These are phyloP conservation scores for Hondaea fermentalgiana DNA, from an alignment of 108 stramenopile species.

Conservation along the genomic window DNA sequence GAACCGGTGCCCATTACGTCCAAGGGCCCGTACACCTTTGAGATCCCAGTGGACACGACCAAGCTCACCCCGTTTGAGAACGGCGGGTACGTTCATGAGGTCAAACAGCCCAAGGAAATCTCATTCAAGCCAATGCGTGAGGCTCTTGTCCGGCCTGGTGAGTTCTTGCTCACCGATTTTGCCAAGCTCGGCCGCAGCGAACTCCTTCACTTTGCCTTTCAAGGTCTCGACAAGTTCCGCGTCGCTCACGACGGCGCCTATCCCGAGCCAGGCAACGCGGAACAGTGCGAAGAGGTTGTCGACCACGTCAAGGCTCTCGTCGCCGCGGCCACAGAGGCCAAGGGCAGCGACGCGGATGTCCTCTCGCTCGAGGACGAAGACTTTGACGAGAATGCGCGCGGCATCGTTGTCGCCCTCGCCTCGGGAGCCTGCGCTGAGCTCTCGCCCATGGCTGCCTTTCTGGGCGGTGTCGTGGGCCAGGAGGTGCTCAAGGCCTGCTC, in stretches of 20 bases:
- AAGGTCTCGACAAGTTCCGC: constrained; percentile 60
- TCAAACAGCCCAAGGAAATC: constrained; percentile 67
- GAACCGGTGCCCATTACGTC: constrained; percentile 61
- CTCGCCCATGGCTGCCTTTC: constrained; percentile 83
- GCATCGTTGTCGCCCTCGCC: constrained; percentile 54
- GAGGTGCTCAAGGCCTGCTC: constrained; percentile 97
- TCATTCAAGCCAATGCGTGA: constrained; percentile 69
- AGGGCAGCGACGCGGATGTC: not conserved
- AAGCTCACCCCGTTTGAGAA: not conserved
- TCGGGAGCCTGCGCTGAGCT: constrained; percentile 69
- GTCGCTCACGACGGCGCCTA: constrained; percentile 39
- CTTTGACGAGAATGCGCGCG: constrained; percentile 39
- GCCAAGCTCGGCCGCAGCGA: constrained; percentile 89
- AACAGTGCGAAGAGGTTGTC: constrained; percentile 56
- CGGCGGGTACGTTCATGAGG: constrained; percentile 80
- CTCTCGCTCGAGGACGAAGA: constrained; percentile 36
- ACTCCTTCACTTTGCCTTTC: constrained; percentile 72
- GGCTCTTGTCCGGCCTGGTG: constrained; percentile 66
- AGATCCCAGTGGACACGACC: constrained; percentile 49
- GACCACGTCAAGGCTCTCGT: not conserved
- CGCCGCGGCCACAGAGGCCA: not conserved
- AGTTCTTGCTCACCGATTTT: constrained; percentile 88
- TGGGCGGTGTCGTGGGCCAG: constrained; percentile 96
- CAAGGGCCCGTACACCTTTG: constrained; percentile 83
- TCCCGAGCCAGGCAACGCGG: constrained; percentile 68